These are phyloP conservation scores for Ogataea angusta DNA, from an alignment of 805 yeast genomes.

Conservation along the genomic window DNA sequence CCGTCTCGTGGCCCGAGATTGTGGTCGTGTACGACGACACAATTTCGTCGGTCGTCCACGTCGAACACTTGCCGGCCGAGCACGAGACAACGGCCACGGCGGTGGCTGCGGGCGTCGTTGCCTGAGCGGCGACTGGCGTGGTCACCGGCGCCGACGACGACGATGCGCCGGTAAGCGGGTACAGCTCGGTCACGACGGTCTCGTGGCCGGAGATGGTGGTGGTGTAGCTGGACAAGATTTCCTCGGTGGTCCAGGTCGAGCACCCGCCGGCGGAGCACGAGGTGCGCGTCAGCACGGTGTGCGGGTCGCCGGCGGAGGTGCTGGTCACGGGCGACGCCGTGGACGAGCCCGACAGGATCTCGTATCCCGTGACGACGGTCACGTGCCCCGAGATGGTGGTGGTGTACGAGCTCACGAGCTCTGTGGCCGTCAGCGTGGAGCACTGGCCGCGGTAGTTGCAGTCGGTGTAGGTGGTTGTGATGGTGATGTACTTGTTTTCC, in stretches of 20 bases:
- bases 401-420: conserved; percentile 25
- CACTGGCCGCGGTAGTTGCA: conserved; percentile 23
- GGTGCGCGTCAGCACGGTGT: conserved; percentile 18
- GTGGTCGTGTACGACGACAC: conserved; percentile 24
- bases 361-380: conserved; percentile 20
- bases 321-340: background rate
- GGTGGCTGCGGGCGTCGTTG: conserved; percentile 8
- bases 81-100: conserved; percentile 19
- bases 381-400: conserved; percentile 19
- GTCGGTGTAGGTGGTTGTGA: conserved; percentile 20
- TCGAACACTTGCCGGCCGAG: conserved; percentile 15
- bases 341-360: conserved; percentile 12
- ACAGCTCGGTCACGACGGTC: conserved; percentile 21
- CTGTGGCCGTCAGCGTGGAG: conserved; percentile 23
- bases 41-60: conserved; percentile 16
- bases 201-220: conserved; percentile 19
- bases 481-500: conserved; percentile 16
- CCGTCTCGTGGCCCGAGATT: conserved; percentile 18
- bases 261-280: conserved; percentile 24
- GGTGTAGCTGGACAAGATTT: conserved; percentile 25
- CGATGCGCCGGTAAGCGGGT: conserved; percentile 13
- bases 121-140: too few relatives aligned
- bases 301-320: conserved; percentile 7
- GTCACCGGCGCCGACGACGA: background rate
- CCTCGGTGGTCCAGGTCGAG: conserved; percentile 24